Percentiles rank a stretch among this genome's conserved stretches.
Conservation (phyloP, 139 green algal species). For the Chlorella sp. region DNA sequence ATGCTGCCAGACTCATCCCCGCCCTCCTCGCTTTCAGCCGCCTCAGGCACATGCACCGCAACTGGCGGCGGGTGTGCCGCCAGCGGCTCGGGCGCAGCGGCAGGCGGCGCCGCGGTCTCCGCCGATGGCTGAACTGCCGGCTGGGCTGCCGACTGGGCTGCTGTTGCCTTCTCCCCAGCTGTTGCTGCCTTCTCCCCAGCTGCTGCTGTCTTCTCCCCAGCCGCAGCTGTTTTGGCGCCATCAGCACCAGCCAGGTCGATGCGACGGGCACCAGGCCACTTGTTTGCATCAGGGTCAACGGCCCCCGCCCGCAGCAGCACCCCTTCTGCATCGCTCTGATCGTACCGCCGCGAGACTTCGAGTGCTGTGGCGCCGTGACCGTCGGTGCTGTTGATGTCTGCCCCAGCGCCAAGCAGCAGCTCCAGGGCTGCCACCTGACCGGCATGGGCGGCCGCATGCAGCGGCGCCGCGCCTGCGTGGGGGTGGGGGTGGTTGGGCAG, state of each 20-base stretch:
- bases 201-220: neutral
- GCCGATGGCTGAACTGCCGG: too few relatives aligned
- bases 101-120: too few relatives aligned
- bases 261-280: too few relatives aligned
- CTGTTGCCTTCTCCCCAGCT: neutral
- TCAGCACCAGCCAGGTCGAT: too few relatives aligned
- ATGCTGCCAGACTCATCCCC: neutral
- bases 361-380: slow-evolving; percentile 37
- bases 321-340: slow-evolving; percentile 53
- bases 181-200: neutral
- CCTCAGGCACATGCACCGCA: neutral
- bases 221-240: neutral
- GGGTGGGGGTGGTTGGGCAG: neutral
- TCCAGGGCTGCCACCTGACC: slow-evolving; percentile 28
- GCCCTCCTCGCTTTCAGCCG: neutral
- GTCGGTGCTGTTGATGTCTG: slow-evolving; percentile 9
- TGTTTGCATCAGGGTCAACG: neutral
- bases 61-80: neutral
- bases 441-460: slow-evolving; percentile 42
- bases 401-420: slow-evolving; percentile 31
- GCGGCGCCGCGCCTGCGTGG: slow-evolving; percentile 4
- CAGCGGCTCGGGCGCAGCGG: too few relatives aligned
- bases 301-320: slow-evolving; percentile 48
- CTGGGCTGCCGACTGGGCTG: neutral
- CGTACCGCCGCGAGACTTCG: slow-evolving; percentile 39